Percentiles rank a stretch among this genome's conserved stretches.
Conservation (phyloP, 805 yeast genomes). For the Candida easanensis region DNA sequence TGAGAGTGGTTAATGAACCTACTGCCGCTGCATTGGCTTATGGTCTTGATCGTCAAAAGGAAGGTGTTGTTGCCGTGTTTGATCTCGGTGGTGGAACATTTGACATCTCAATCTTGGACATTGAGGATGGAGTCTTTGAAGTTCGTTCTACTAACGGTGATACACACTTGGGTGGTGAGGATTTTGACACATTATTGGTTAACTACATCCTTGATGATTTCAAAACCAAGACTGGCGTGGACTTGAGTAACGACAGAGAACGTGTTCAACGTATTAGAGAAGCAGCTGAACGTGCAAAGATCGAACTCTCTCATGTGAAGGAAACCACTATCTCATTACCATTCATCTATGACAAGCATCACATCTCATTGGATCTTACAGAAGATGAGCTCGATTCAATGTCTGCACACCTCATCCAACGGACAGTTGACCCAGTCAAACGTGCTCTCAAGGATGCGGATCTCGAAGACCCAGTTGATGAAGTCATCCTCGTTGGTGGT, state of each 20-base stretch:
- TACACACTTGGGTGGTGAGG: conserved; percentile 85
- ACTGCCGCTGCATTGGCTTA: conserved; percentile 86
- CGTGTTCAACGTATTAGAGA: conserved; percentile 76
- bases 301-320: conserved; percentile 65
- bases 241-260: conserved; percentile 25
- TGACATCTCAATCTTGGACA: conserved; percentile 74
- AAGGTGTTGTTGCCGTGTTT: conserved; percentile 46
- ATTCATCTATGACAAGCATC: conserved; percentile 60
- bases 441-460: conserved; percentile 75
- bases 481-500: conserved; percentile 79
- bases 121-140: conserved; percentile 78
- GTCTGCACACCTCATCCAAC: conserved; percentile 62
- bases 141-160: conserved; percentile 83
- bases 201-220: conserved; percentile 55
- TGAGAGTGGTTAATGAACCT: conserved; percentile 79
- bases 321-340: conserved; percentile 67
- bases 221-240: conserved; percentile 41
- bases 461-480: conserved; percentile 64
- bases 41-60: conserved; percentile 57
- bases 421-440: conserved; percentile 70
- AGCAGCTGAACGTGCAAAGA: conserved; percentile 75
- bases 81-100: conserved; percentile 89
- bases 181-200: conserved; percentile 66
- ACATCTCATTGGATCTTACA: conserved; percentile 54
- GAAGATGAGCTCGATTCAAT: conserved; percentile 68